These are phyloP conservation scores for Pythium phragmitis DNA, from an alignment of 352 stramenopile species.

Conservation along the genomic window DNA sequence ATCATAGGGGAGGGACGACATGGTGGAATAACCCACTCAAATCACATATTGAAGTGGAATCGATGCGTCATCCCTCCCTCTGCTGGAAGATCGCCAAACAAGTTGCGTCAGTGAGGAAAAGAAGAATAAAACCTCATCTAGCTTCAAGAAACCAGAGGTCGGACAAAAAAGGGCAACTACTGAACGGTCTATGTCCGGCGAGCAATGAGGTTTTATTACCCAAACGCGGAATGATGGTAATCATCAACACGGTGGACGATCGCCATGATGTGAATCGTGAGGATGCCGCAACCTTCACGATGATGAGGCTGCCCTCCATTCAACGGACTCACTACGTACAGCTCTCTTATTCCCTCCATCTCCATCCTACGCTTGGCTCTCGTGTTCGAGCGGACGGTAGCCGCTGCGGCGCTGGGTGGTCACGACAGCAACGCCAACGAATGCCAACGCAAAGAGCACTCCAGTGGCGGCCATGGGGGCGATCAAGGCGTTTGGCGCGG, in stretches of 20 bases:
- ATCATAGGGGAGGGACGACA: background rate
- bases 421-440: background rate
- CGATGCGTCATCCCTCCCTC: slow-evolving; percentile 10
- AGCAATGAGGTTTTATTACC: background rate
- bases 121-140: background rate
- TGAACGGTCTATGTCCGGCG: background rate
- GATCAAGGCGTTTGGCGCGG: background rate
- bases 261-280: background rate
- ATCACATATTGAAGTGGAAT: background rate
- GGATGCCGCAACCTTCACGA: background rate
- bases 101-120: background rate
- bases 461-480: background rate
- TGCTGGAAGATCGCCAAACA: background rate
- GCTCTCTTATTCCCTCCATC: background rate
- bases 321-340: background rate
- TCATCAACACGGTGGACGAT: background rate
- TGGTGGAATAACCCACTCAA: background rate
- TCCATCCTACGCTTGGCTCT: background rate
- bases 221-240: background rate
- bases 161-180: background rate
- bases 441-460: background rate
- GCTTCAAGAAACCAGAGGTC: background rate
- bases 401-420: slow-evolving; percentile 17
- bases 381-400: slow-evolving; percentile 4
- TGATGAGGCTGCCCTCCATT: background rate